Conservation (phyloP, 352 stramenopile species). For the Phytophthora pseudosyringae region DNA sequence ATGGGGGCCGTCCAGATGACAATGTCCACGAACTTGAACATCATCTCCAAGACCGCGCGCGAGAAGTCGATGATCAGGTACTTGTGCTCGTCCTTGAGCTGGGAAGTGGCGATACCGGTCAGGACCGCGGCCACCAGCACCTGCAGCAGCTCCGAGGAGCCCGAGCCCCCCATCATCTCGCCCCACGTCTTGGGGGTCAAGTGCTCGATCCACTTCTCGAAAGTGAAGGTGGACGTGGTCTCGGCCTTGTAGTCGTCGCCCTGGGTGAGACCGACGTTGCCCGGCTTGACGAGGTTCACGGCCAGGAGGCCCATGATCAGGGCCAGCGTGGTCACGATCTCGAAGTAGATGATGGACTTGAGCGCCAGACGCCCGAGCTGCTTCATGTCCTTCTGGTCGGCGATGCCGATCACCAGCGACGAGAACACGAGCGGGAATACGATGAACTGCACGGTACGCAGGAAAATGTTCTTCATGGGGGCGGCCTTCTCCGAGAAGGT, state of each 20-base stretch:
- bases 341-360: slow-evolving; percentile 76
- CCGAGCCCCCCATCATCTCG: slow-evolving; percentile 68
- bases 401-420: slow-evolving; percentile 62
- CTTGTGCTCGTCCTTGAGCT: slow-evolving; percentile 47
- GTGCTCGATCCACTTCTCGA: slow-evolving; percentile 66
- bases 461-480: slow-evolving; percentile 63
- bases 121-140: slow-evolving; percentile 60
- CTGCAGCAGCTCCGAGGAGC: slow-evolving; percentile 63
- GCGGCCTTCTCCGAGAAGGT: slow-evolving; percentile 54
- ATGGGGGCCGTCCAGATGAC: slow-evolving; percentile 68
- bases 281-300: slow-evolving; percentile 65
- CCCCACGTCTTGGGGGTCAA: slow-evolving; percentile 73
- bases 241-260: slow-evolving; percentile 41
- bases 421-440: slow-evolving; percentile 74
- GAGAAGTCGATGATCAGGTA: slow-evolving; percentile 48
- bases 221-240: slow-evolving; percentile 39
- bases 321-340: slow-evolving; percentile 57
- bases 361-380: slow-evolving; percentile 59
- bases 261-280: slow-evolving; percentile 45
- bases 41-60: slow-evolving; percentile 61
- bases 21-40: slow-evolving; percentile 77
- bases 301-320: slow-evolving; percentile 54
- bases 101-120: slow-evolving; percentile 44
- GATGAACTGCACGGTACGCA: slow-evolving; percentile 63
- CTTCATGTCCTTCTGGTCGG: slow-evolving; percentile 63